Conservation (phyloP, 148 eudicot genomes). For the Polygonum maritimum region DNA sequence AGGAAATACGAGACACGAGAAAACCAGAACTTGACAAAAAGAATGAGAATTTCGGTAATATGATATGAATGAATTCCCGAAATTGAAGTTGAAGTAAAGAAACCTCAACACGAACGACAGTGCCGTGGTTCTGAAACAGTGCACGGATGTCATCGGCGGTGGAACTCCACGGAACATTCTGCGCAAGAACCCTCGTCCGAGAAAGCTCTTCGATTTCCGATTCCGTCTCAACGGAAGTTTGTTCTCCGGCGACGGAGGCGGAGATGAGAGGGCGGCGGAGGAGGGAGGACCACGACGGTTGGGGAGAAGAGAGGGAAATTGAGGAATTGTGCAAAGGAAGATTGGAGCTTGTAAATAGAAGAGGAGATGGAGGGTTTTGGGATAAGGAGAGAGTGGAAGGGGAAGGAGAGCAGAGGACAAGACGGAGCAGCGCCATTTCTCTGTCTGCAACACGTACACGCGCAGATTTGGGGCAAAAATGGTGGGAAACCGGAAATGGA, state of each 20-base stretch:
- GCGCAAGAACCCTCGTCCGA: constrained; percentile 52
- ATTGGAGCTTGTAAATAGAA: not conserved
- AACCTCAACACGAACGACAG: constrained; percentile 80
- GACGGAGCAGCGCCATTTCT: constrained; percentile 37
- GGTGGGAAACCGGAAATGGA: constrained; percentile 6
- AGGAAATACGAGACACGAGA: not conserved
- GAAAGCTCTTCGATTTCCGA: constrained; percentile 29
- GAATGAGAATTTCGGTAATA: not conserved
- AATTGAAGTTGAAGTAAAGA: not conserved
- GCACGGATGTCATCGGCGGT: constrained; percentile 64
- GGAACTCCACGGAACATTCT: constrained; percentile 71
- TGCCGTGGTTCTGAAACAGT: constrained; percentile 62
- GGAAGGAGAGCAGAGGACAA: constrained; percentile 20
- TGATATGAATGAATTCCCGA: not conserved
- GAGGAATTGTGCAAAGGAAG: constrained; percentile 10
- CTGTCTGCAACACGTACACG: not conserved
- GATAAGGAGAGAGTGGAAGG: constrained; percentile 9
- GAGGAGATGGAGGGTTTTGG: constrained; percentile 10
- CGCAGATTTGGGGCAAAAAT: constrained; percentile 3
- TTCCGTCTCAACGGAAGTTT: constrained; percentile 3
- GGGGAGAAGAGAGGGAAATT: constrained; percentile 14
- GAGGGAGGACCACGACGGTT: constrained; percentile 11
- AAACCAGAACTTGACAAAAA: not conserved
- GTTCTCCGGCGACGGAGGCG: constrained; percentile 23
- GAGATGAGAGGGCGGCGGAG: constrained; percentile 17